These are phyloP conservation scores for Bromus sterilis DNA, from an alignment of 176 grass and related monocot genomes.

Conservation along the genomic window DNA sequence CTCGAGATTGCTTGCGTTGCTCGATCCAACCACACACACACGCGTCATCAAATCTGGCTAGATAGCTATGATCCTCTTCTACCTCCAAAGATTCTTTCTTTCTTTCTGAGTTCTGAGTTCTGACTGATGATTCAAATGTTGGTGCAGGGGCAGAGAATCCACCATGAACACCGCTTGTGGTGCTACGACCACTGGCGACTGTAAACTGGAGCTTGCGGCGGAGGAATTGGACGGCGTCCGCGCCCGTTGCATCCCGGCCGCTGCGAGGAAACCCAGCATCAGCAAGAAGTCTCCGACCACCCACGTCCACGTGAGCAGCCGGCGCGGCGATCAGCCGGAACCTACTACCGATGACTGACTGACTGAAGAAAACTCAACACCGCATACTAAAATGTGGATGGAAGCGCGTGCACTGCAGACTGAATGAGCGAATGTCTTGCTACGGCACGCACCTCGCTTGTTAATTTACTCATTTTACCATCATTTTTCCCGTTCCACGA, in stretches of 20 bases:
- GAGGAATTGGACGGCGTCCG: not conserved
- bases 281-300: not conserved
- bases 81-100: not conserved
- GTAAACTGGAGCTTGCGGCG: not conserved
- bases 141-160: not conserved
- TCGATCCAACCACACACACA: not conserved
- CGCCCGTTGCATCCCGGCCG: not conserved
- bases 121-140: not conserved
- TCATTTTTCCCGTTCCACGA: too few relatives aligned
- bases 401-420: too few relatives aligned
- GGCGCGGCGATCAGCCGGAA: not conserved
- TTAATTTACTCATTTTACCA: too few relatives aligned
- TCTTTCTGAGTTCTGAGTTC: not conserved
- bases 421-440: too few relatives aligned
- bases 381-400: too few relatives aligned
- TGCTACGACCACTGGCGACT: accelerated
- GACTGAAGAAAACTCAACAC: not conserved
- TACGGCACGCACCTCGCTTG: too few relatives aligned
- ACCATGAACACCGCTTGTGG: not conserved
- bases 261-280: not conserved
- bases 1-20: not conserved
- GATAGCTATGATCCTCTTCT: not conserved
- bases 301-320: not conserved
- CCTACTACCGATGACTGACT: not conserved
- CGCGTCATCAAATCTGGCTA: not conserved